Evolutionary conservation across 768 basidiomycete species (phyloP).

Genomic region (Hortiboletus campestris): DNA sequence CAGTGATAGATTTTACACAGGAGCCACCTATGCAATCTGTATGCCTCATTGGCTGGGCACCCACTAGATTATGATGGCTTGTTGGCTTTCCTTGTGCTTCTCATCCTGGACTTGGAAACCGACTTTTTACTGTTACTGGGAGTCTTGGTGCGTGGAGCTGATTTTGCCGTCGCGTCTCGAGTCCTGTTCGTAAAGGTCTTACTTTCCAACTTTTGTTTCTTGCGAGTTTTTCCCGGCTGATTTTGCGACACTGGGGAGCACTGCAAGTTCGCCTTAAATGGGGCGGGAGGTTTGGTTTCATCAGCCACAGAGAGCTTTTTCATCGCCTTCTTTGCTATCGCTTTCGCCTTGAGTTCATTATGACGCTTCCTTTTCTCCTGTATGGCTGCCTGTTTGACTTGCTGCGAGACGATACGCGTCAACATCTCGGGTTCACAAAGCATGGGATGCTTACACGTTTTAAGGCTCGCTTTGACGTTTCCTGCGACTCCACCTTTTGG

Average conservation of each 20-base stretch:
- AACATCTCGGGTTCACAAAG: background rate
- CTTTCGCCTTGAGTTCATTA: conserved; percentile 44
- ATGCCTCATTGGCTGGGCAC: background rate
- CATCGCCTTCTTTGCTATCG: conserved; percentile 35
- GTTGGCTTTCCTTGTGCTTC: background rate
- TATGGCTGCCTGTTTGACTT: conserved; percentile 43
- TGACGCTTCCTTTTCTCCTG: conserved; percentile 49
- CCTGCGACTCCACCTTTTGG: conserved; percentile 10
- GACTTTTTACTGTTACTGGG: background rate
- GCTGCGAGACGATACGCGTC: conserved; percentile 32
- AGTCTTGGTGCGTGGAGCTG: background rate
- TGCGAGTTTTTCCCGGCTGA: conserved; percentile 3
- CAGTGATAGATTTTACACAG: conserved; percentile 4
- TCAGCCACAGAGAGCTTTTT: background rate
- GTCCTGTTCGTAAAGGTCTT: background rate
- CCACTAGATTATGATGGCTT: conserved; percentile 4
- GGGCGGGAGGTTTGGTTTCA: background rate
- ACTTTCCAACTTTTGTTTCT: conserved; percentile 18
- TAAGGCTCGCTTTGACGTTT: conserved; percentile 56
- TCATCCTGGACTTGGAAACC: background rate
- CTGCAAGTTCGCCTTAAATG: background rate
- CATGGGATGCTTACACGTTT: conserved; percentile 51
- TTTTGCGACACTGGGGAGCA: background rate
- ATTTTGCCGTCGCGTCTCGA: background rate
- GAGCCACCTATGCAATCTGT: conserved; percentile 9